phyloP scores from a whole-genome alignment of 768 basidiomycete genomes.

The Russula brevipes region DNA sequence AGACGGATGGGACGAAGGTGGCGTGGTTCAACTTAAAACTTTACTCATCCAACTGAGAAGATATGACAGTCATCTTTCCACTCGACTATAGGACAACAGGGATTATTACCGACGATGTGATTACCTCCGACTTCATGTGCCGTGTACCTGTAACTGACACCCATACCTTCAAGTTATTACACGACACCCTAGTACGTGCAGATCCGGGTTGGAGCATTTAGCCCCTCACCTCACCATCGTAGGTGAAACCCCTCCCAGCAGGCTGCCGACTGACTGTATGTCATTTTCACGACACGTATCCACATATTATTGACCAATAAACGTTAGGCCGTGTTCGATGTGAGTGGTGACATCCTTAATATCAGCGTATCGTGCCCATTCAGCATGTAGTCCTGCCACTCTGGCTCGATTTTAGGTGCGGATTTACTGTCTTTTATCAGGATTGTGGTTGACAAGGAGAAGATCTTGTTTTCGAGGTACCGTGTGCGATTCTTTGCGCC shows the following conservation, averaged over 20 bases:
- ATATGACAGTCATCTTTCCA: constrained; percentile 72
- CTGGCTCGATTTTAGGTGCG: constrained; percentile 79
- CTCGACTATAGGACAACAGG: constrained; percentile 60
- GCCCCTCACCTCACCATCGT: background rate
- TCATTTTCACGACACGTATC: background rate
- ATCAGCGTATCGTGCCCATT: background rate
- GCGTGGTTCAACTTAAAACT: background rate
- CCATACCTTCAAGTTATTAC: constrained; percentile 48
- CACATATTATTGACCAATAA: background rate
- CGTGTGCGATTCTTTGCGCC: background rate
- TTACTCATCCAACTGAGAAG: background rate
- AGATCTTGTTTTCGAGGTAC: constrained; percentile 68
- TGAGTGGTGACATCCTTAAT: constrained; percentile 9
- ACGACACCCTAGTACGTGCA: constrained; percentile 62
- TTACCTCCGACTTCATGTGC: constrained; percentile 28
- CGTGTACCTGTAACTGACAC: background rate
- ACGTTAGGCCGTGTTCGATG: constrained; percentile 32
- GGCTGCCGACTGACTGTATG: constrained; percentile 88
- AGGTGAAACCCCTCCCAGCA: constrained; percentile 59
- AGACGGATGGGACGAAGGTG: constrained; percentile 81
- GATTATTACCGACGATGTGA: constrained; percentile 86
- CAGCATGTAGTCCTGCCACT: constrained; percentile 67
- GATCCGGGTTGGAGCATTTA: background rate
- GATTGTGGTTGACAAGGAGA: constrained; percentile 4
- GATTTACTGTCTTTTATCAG: constrained; percentile 2